Percentiles rank a stretch among this genome's conserved stretches.
phyloP scores from a whole-genome alignment of 306 rosid species.

The Cercis canadensis region DNA sequence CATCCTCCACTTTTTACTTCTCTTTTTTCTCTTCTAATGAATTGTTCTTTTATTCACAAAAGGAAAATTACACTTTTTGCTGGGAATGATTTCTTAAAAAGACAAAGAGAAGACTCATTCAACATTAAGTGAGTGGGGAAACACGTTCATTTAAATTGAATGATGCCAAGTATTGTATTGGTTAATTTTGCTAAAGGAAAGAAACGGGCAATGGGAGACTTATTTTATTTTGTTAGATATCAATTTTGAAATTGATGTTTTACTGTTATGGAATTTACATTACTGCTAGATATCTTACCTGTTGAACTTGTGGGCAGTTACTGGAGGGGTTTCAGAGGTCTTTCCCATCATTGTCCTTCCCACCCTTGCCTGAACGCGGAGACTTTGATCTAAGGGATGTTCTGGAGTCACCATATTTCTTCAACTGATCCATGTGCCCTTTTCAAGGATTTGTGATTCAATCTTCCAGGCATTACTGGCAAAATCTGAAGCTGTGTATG shows the following conservation, averaged over 20 bases:
- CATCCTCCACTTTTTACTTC: no score
- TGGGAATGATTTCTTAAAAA: no score
- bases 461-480: conserved; percentile 29
- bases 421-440: conserved; percentile 61
- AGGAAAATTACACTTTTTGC: no score
- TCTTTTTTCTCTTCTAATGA: no score
- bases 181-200: background rate
- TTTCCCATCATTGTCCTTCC: conserved; percentile 72
- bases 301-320: conserved; percentile 58
- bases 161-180: conserved; percentile 7
- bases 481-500: conserved; percentile 25
- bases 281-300: conserved; percentile 29
- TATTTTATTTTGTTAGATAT: conserved; percentile 2
- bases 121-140: conserved; percentile 3
- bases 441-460: conserved; percentile 30
- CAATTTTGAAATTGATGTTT: background rate
- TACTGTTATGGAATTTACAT: conserved; percentile 4
- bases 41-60: no score
- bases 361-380: conserved; percentile 88
- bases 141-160: conserved; percentile 1
- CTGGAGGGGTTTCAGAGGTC: conserved; percentile 72
- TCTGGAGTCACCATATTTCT: conserved; percentile 86
- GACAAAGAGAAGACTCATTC: no score
- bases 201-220: no score
- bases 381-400: conserved; percentile 75